These are phyloP conservation scores for Apophysomyces variabilis DNA, from an alignment of 371 early-diverging fungal genomes.

Conservation along the genomic window DNA sequence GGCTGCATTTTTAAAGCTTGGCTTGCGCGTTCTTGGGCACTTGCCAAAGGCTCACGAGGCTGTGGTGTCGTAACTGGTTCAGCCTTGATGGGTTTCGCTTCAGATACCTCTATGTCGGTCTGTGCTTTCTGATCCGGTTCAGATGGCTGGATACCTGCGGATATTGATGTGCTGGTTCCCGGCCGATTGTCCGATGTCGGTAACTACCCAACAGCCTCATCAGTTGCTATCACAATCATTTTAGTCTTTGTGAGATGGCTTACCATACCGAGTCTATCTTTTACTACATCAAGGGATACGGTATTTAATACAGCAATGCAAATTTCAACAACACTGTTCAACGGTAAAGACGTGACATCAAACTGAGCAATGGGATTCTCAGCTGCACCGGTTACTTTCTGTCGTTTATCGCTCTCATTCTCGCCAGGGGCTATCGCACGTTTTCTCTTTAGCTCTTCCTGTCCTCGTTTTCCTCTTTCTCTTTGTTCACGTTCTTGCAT, in stretches of 20 bases:
- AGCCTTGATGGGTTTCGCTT: neutral
- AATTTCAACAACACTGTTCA: conserved; percentile 37
- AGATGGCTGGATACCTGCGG: neutral
- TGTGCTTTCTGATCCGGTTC: conserved; percentile 8
- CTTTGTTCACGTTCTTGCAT: conserved; percentile 22
- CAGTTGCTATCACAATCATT: conserved; percentile 1
- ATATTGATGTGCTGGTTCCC: conserved; percentile 1
- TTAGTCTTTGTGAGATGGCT: neutral
- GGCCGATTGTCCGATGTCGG: conserved; percentile 7
- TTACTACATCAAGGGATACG: conserved; percentile 39
- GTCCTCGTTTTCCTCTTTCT: conserved; percentile 19
- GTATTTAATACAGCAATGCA: conserved; percentile 45
- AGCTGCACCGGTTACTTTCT: conserved; percentile 14
- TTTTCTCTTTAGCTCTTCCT: conserved; percentile 31
- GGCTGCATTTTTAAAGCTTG: conserved; percentile 52
- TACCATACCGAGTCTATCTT: conserved; percentile 33
- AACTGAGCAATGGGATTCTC: conserved; percentile 34
- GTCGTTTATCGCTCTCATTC: conserved; percentile 26
- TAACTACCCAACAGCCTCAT: neutral
- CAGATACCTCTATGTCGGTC: neutral
- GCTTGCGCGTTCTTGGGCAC: conserved; percentile 50
- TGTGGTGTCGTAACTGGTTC: neutral
- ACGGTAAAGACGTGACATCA: conserved; percentile 46
- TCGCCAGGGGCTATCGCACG: conserved; percentile 11
- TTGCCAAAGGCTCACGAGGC: conserved; percentile 32